Evolutionary conservation across 1,284 basidiomycete genomes (phyloP), one percentile per base, ranked within the genome.

Genomic region (Sporisorium graminicola): DNA sequence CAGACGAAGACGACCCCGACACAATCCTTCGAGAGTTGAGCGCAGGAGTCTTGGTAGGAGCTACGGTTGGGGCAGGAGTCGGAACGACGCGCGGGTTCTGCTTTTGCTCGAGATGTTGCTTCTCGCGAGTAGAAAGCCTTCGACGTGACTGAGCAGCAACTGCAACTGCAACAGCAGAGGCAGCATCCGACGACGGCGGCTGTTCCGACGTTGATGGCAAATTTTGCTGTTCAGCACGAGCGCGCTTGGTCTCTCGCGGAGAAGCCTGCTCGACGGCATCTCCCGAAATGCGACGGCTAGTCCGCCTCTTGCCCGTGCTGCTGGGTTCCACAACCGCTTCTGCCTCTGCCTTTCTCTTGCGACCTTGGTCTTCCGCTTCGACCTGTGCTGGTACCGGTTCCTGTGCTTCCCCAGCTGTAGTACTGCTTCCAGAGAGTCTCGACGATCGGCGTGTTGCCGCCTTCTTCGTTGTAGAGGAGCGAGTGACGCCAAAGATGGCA

Each of bases 41-140:
- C 8, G 55, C 68, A 4, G 68, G 68, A 2, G 68, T 71, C 40
- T 71, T 71, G 31, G 42, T 58, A 4, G 50, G 16, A 29, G 37
- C 50, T 6, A 35, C 43, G 44, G 50, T 46, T 0, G 59, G 22
- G 14, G 42, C 54, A 46, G 54, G 43, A 9, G 51, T 54, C 0
- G 58, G 52, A 3, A 56, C 57, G 0, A 49, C 58, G 5, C 35
- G 27, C 20, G 43, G 18, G 24, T 54, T 71, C 26, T 57, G 58
- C 35, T 46, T 43, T 13, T 59, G 65, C 12, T 73, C 71, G 12
- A 67, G 35, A 40, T 74, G 65, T 24, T 61, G 57, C 44, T 74
- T 74, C 31, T 74, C 71, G 8, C 65, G 64, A 2, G 71, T 74
- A 9, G 71, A 74, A 5, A 67, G 65, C 40, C 71, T 54, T 37